These are phyloP conservation scores for Penicilliopsis zonata DNA, from an alignment of 495 filamentous ascomycete genomes.

Conservation along the genomic window DNA sequence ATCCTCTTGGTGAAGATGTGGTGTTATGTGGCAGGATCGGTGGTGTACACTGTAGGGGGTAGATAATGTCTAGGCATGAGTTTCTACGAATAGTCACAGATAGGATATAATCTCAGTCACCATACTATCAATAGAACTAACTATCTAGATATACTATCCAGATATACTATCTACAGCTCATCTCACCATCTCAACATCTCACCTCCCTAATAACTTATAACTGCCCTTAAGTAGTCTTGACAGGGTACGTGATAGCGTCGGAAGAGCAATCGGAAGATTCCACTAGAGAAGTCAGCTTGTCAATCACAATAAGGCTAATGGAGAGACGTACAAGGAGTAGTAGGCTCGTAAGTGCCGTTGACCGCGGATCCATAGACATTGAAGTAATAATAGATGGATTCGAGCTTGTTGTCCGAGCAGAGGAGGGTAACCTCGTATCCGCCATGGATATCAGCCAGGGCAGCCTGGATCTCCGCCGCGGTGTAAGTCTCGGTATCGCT, in stretches of 20 bases:
- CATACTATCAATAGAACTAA: too few relatives aligned
- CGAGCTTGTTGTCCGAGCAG: slow-evolving; percentile 45
- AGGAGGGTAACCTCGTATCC: slow-evolving; percentile 50
- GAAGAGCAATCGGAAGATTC: slow-evolving; percentile 41
- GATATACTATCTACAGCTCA: too few relatives aligned
- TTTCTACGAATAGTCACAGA: too few relatives aligned
- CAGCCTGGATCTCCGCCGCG: slow-evolving; percentile 43
- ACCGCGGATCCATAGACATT: slow-evolving; percentile 62
- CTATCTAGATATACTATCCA: too few relatives aligned
- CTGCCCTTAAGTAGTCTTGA: slow-evolving; percentile 31
- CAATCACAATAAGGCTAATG: background rate
- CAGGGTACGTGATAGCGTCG: slow-evolving; percentile 47
- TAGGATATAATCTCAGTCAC: too few relatives aligned
- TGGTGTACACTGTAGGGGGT: too few relatives aligned
- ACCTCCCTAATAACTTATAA: too few relatives aligned
- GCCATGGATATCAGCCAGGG: slow-evolving; percentile 41
- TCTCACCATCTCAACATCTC: too few relatives aligned
- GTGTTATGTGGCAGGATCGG: slow-evolving; percentile 59
- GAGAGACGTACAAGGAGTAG: slow-evolving; percentile 33
- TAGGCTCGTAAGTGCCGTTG: slow-evolving; percentile 52
- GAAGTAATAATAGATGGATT: slow-evolving; percentile 68
- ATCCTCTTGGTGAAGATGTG: slow-evolving; percentile 64
- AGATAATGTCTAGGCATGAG: too few relatives aligned
- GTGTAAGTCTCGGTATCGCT: slow-evolving; percentile 47
- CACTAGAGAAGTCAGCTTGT: slow-evolving; percentile 19